Base-by-base conservation (phyloP, 2,329 filamentous ascomycete genomes). In the Tolypocladium album region DNA sequence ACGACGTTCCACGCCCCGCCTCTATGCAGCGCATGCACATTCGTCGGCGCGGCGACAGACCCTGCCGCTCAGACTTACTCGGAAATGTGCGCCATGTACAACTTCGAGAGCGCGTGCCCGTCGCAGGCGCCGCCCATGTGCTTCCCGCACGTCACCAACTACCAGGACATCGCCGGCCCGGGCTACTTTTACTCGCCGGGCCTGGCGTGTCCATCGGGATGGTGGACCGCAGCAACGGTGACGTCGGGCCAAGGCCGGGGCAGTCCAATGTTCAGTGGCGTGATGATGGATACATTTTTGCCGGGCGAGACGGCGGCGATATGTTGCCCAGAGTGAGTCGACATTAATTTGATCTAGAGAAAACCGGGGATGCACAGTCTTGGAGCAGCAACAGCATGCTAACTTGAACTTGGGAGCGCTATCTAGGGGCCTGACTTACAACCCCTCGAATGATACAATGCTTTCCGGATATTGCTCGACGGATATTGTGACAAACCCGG, bases 1-100 rank as follows among this genome's bases (percentile, higher is more conserved):
- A 59, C 57, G 9, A 20, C 39, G 4, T 58, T 53, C 31, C 43
- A 39, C 22, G 43, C 43, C 22, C 6, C 57, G 31, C 36, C 57
- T 5, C 43, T 50, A 3, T 52, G 57, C 57, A 58, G 43, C 45
- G 31, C 13, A 8, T 52, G 57, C 42, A 47, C 57, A 6, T 47
- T 58, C 13, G 20, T 58, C 31, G 57, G 57, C 42, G 57, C 57
- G 38, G 57, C 57, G 40, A 58, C 57, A 22, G 45, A 58, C 38
- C 45, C 57, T 20, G 57, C 45, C 34, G 57, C 57, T 24, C 2
- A 34, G 27, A 31, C 36, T 34, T 58, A 58, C n/a, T 58, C 57
- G 17, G 57, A 58, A 17, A 38, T 58, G 6, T 58, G 45, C 34
- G 45, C 57, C n/a, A 38, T 53, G n/a, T 52, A 40, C 45, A 42